Base-by-base conservation (phyloP, 768 basidiomycete genomes). In the Rossbeevera mucosa region DNA sequence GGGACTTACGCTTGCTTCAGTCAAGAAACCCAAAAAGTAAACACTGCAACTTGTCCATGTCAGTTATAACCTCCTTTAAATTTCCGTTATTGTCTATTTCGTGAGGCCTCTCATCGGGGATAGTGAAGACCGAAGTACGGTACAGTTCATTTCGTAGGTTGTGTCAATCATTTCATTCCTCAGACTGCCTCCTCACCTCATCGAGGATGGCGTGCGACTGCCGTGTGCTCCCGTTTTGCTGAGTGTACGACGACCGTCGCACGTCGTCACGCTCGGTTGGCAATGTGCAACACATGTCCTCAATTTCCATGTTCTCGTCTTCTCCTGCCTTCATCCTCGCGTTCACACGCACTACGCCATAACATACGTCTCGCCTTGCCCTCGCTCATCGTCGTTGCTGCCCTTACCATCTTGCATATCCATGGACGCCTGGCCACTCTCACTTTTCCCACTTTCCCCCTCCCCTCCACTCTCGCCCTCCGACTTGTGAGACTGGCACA, bases 21-120 rank as follows among this genome's bases (percentile, higher is more conserved):
- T 76, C 47, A 95, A 95, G 77, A 94, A 92, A 73, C 89, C 92
- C 12, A 96, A 94, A 68, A 80, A 85, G 67, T 81, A 78, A 50
- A 41, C 31, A 7, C 36, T 25, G 21, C 31, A 7, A 22, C 29
- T 38, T n/a, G n/a, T n/a, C n/a, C n/a, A 28, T 18, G 33, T 46
- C 26, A 24, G 26, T 12, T 24, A 31, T 31, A 50, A 45, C 38
- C 6, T 24, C 11, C 11, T 28, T 28, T 11, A 0, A 21, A n/a
- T 18, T 0, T 2, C 36, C 8, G 2, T 7, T 16, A 29, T 5
- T 29, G 12, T 13, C 29, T 5, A 29, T 13, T 29, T 13, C 28
- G 9, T 11, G 28, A 11, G 11, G 28, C 28, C 28, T 28, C 8
- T 2, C 9, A 28, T 26, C 6, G 6, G 26, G 28, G 28, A 28